Conservation (phyloP, 768 basidiomycete species). For the Coprinellus aureogranulatus region DNA sequence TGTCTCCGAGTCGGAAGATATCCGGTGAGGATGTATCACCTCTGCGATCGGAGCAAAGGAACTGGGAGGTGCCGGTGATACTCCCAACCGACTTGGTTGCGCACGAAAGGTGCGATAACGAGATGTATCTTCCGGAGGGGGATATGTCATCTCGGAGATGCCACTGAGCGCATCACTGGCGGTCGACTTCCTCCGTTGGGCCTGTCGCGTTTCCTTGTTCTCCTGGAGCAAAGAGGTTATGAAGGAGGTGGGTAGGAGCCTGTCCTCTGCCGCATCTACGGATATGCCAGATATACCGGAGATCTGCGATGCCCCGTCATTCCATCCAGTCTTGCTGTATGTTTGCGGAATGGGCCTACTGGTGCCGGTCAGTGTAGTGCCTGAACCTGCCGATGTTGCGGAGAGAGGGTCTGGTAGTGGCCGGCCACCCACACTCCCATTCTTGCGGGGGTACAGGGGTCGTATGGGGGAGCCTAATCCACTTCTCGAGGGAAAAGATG, state of each 20-base stretch:
- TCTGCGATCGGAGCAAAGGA: constrained; percentile 33
- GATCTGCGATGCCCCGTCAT: constrained; percentile 52
- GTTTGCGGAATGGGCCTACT: constrained; percentile 11
- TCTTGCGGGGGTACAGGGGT: constrained; percentile 21
- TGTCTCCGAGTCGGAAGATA: constrained; percentile 40
- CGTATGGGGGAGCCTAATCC: constrained; percentile 24
- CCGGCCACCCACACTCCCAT: background rate
- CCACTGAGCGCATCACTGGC: constrained; percentile 46
- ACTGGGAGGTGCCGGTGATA: constrained; percentile 38
- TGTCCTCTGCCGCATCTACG: constrained; percentile 55
- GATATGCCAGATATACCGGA: constrained; percentile 17
- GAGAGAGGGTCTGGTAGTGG: background rate
- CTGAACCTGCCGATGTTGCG: background rate
- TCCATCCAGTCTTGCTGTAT: constrained; percentile 46
- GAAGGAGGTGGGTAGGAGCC: constrained; percentile 58
- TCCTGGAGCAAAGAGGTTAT: constrained; percentile 57
- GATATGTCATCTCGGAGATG: constrained; percentile 57
- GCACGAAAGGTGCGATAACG: constrained; percentile 17
- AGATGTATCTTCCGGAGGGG: constrained; percentile 28
- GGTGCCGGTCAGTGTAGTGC: background rate
- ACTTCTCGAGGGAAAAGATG: background rate
- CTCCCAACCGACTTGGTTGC: constrained; percentile 19
- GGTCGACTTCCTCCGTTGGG: constrained; percentile 29
- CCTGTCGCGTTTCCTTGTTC: constrained; percentile 28
- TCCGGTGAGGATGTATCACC: constrained; percentile 11